Evolutionary conservation across 2,329 filamentous ascomycete genomes (phyloP).

Genomic region (Nannizzia gypsea): DNA sequence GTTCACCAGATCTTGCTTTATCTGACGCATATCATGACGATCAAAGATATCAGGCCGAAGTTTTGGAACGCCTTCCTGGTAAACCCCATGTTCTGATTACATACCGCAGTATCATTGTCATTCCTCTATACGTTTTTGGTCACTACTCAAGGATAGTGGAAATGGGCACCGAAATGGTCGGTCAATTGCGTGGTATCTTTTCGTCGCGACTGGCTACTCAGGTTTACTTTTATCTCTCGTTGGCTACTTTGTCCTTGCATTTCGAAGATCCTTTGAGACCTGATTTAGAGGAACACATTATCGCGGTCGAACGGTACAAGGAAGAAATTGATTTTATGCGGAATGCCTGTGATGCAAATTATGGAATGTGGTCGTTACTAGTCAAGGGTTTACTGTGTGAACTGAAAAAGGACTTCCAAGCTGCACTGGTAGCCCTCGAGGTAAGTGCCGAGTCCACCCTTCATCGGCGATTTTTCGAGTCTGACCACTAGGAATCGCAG

Average conservation of each 20-base stretch:
- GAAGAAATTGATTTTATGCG: conserved; percentile 43
- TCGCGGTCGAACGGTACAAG: conserved; percentile 40
- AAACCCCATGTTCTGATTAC: conserved; percentile 35
- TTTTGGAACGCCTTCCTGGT: conserved; percentile 37
- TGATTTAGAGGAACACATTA: conserved; percentile 38
- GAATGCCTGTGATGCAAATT: conserved; percentile 47
- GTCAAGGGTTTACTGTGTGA: conserved; percentile 47
- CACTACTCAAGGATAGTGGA: conserved; percentile 36
- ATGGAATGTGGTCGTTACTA: conserved; percentile 45
- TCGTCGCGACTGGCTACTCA: conserved; percentile 33
- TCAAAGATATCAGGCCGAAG: conserved; percentile 37
- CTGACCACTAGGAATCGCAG: conserved; percentile 21
- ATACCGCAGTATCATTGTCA: conserved; percentile 41
- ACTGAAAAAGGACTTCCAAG: conserved; percentile 32
- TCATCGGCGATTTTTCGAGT: neutral
- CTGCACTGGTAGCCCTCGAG: conserved; percentile 34
- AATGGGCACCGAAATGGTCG: conserved; percentile 30
- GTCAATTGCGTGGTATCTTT: conserved; percentile 36
- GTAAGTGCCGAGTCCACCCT: conserved; percentile 14
- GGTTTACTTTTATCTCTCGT: conserved; percentile 36
- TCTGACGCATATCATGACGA: conserved; percentile 45
- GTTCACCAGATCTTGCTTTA: conserved; percentile 39
- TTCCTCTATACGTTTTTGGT: conserved; percentile 37
- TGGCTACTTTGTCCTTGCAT: conserved; percentile 34
- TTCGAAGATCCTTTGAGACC: conserved; percentile 31